Conservation (phyloP, 441 rosid species). For the Erodium moschatum region DNA sequence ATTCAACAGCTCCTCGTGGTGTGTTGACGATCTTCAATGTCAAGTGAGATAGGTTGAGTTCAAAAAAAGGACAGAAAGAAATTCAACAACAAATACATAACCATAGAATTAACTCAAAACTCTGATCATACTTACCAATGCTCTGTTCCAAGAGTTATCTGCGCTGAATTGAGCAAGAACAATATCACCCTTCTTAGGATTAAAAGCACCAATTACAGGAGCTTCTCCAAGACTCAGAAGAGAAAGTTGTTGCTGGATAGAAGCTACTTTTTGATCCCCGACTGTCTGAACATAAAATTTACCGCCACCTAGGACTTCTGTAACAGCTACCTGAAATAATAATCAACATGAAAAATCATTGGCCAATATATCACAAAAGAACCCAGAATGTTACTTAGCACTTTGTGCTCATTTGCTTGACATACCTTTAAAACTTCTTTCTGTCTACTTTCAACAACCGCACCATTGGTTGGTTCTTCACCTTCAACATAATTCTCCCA, state of each 20-base stretch:
- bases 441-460: constrained; percentile 62
- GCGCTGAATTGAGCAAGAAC: constrained; percentile 86
- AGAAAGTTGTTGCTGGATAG: constrained; percentile 78
- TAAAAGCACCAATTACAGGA: constrained; percentile 81
- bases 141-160: constrained; percentile 94
- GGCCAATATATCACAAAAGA: constrained; percentile 5
- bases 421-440: constrained; percentile 80
- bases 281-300: constrained; percentile 75
- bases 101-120: neutral
- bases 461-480: constrained; percentile 63
- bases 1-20: constrained; percentile 42
- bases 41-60: constrained; percentile 13
- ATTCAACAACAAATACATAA: neutral
- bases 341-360: neutral
- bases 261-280: constrained; percentile 68
- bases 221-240: constrained; percentile 65
- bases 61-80: neutral
- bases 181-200: constrained; percentile 78
- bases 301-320: constrained; percentile 80
- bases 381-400: neutral
- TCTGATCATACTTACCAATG: constrained; percentile 51
- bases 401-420: constrained; percentile 6
- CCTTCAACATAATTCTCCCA: constrained; percentile 99
- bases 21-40: constrained; percentile 28
- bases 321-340: constrained; percentile 17